phyloP scores from a whole-genome alignment of 2,329 filamentous ascomycete species.

The Neonectria sp. region DNA sequence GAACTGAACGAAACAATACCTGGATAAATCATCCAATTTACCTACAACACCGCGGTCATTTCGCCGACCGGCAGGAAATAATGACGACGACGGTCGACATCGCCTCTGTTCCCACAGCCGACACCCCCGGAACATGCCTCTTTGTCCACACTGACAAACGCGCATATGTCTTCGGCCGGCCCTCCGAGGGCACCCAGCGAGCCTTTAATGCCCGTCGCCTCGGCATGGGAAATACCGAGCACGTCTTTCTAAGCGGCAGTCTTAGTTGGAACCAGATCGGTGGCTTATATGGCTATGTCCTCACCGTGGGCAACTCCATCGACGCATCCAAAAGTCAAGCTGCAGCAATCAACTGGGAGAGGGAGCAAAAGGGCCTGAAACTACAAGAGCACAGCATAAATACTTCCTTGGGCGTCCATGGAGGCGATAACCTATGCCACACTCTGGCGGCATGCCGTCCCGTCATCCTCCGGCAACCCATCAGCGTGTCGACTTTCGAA shows the following conservation, averaged over 20 bases:
- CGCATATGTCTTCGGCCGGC: conserved; percentile 87
- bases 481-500: conserved; percentile 82
- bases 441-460: conserved; percentile 84
- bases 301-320: conserved; percentile 83
- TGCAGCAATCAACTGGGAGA: conserved; percentile 57
- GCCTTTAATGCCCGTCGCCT: conserved; percentile 78
- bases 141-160: conserved; percentile 85
- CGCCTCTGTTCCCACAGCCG: conserved; percentile 85
- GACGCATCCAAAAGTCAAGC: conserved; percentile 62
- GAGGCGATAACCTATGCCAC: conserved; percentile 84
- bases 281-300: conserved; percentile 86
- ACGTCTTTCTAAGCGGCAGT: conserved; percentile 87
- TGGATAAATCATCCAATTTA: not conserved
- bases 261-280: conserved; percentile 84
- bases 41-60: not conserved
- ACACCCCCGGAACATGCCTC: conserved; percentile 86
- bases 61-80: conserved; percentile 12
- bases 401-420: conserved; percentile 77
- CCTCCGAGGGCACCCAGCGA: conserved; percentile 89
- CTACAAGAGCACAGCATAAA: conserved; percentile 42
- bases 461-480: conserved; percentile 88
- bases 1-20: not conserved
- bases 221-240: conserved; percentile 75
- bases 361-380: conserved; percentile 56
- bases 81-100: conserved; percentile 86